Percentiles rank a stretch among this genome's conserved stretches.
Conservation (phyloP, 164 flowering plant genomes). For the Umbellularia californica region DNA sequence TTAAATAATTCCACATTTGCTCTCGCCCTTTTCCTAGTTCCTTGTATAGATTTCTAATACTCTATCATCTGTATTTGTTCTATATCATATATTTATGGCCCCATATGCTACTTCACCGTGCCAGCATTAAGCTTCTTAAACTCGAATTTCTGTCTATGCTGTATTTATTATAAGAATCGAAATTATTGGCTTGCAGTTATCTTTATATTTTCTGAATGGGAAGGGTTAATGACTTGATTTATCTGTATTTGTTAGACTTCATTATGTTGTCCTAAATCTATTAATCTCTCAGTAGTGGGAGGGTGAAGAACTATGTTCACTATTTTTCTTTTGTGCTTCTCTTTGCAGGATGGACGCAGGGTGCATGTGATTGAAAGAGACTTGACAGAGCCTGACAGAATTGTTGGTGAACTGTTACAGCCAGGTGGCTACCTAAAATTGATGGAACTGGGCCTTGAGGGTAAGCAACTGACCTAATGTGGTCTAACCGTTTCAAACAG, state of each 20-base stretch:
- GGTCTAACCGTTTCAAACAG: neutral
- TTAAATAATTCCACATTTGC: neutral
- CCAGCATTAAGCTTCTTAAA: neutral
- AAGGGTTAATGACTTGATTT: neutral
- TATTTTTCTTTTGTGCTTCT: neutral
- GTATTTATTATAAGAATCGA: neutral
- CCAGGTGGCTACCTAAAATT: slow-evolving; percentile 96
- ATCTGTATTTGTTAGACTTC: slow-evolving; percentile 1
- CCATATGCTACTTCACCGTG: too few relatives aligned
- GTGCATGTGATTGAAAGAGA: slow-evolving; percentile 91
- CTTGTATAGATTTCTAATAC: neutral
- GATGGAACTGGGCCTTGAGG: slow-evolving; percentile 79
- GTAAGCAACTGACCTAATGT: slow-evolving; percentile 24
- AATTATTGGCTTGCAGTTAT: neutral
- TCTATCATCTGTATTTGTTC: neutral
- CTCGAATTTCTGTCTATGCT: neutral
- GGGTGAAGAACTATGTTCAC: neutral
- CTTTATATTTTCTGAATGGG: neutral
- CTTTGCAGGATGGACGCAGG: slow-evolving; percentile 72
- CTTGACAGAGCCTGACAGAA: slow-evolving; percentile 83
- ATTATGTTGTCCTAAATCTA: neutral
- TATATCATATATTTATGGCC: too few relatives aligned
- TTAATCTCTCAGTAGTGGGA: neutral
- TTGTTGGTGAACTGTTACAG: slow-evolving; percentile 92
- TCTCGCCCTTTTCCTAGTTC: neutral